A percentile compares a stretch with the other conserved stretches of the same genome.
Evolutionary conservation across 2,329 filamentous ascomycete genomes (phyloP).

Genomic region (Phyllosticta citrichinensis): DNA sequence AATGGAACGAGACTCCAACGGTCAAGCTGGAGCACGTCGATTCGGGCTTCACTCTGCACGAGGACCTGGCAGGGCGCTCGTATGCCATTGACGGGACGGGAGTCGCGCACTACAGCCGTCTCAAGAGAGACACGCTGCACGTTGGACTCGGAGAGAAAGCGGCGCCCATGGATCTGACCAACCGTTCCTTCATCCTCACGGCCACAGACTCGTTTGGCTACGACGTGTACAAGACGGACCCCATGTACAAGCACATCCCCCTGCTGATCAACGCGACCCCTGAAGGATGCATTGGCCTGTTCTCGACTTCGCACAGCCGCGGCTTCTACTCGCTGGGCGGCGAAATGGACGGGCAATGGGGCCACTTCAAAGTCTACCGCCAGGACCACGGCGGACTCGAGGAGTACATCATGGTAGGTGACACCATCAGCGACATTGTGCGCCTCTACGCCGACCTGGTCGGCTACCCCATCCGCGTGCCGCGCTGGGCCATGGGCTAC

Average conservation of each 20-base stretch:
- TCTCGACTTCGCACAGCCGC: slow-evolving; percentile 56
- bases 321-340: slow-evolving; percentile 58
- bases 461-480: slow-evolving; percentile 57
- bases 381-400: slow-evolving; percentile 64
- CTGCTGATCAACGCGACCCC: slow-evolving; percentile 59
- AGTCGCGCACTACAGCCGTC: slow-evolving; percentile 54
- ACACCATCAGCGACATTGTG: slow-evolving; percentile 57
- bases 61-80: slow-evolving; percentile 54
- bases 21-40: slow-evolving; percentile 44
- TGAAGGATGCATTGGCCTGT: slow-evolving; percentile 53
- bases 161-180: slow-evolving; percentile 62
- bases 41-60: slow-evolving; percentile 44
- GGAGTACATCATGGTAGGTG: slow-evolving; percentile 58
- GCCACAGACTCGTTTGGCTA: slow-evolving; percentile 65
- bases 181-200: slow-evolving; percentile 54
- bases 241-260: slow-evolving; percentile 67
- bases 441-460: slow-evolving; percentile 56
- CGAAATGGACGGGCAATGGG: slow-evolving; percentile 69
- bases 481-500: slow-evolving; percentile 64
- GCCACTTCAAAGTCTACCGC: slow-evolving; percentile 62
- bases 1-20: slow-evolving; percentile 48
- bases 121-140: slow-evolving; percentile 53
- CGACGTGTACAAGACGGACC: slow-evolving; percentile 59
- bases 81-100: slow-evolving; percentile 54
- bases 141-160: slow-evolving; percentile 64